Evolutionary conservation across 768 basidiomycete species (phyloP).

Genomic region (Hemileccinum impolitum): DNA sequence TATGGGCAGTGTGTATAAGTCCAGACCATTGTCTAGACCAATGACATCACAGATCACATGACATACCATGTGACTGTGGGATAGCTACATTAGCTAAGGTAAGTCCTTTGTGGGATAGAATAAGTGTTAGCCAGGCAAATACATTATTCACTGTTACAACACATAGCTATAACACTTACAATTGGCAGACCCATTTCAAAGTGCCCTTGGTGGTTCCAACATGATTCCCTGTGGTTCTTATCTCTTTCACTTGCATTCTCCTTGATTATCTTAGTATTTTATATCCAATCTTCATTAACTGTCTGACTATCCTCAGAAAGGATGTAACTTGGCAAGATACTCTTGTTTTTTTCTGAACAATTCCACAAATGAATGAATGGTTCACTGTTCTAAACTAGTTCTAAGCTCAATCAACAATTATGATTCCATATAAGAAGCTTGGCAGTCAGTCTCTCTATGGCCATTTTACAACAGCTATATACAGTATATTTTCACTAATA

Average conservation of each 20-base stretch:
- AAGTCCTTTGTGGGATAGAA: no score
- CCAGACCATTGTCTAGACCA: no score
- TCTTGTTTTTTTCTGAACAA: neutral
- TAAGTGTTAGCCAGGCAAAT: no score
- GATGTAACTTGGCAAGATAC: neutral
- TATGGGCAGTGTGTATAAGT: no score
- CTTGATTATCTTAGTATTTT: neutral
- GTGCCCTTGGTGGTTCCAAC: neutral
- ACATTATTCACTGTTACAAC: no score
- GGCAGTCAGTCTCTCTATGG: neutral
- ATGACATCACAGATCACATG: no score
- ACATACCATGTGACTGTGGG: no score
- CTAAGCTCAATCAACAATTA: neutral
- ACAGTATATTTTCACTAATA: neutral
- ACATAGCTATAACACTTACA: no score
- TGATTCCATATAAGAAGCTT: neutral
- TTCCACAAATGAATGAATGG: neutral
- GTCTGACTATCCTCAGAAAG: neutral
- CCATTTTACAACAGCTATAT: neutral
- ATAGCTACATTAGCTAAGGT: no score
- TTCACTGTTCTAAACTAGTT: no score
- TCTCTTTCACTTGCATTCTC: neutral
- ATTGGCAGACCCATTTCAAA: neutral
- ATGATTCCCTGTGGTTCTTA: neutral
- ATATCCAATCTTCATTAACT: neutral